Conservation (phyloP, 2,329 filamentous ascomycete species). For the Graphilbum fragrans region DNA sequence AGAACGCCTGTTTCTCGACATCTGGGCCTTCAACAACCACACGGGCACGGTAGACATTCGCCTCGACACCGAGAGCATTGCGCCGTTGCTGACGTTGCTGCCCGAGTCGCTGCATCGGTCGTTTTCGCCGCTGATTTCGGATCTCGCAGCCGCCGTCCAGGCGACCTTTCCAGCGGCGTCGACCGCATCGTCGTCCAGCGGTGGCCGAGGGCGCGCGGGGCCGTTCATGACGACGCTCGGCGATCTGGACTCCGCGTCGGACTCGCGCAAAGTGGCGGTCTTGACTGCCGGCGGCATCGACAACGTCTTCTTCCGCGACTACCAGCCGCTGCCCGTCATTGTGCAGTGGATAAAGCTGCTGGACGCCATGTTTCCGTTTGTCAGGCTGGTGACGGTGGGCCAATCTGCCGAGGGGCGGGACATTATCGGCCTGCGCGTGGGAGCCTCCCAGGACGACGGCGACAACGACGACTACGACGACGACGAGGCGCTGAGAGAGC, state of each 20-base stretch:
- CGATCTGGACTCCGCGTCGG: slow-evolving; percentile 17
- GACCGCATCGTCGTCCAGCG: background rate
- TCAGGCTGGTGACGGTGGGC: slow-evolving; percentile 67
- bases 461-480: slow-evolving; percentile 1
- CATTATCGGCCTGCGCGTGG: slow-evolving; percentile 71
- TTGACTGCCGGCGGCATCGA: slow-evolving; percentile 25
- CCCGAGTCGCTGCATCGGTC: slow-evolving; percentile 60
- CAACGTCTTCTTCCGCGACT: slow-evolving; percentile 84
- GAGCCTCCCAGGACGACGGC: slow-evolving; percentile 21
- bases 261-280: slow-evolving; percentile 19
- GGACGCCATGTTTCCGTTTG: slow-evolving; percentile 71
- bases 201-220: background rate
- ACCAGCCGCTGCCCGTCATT: slow-evolving; percentile 69
- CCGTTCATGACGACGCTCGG: background rate
- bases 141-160: slow-evolving; percentile 66
- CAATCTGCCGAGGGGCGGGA: slow-evolving; percentile 77
- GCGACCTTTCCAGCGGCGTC: slow-evolving; percentile 51
- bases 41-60: slow-evolving; percentile 66
- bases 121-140: slow-evolving; percentile 65
- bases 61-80: slow-evolving; percentile 62
- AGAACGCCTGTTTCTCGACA: slow-evolving; percentile 67
- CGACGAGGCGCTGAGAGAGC: background rate
- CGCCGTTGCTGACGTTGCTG: slow-evolving; percentile 66
- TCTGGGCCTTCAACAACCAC: slow-evolving; percentile 74
- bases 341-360: slow-evolving; percentile 72